Base-by-base conservation (phyloP, 129 eudicot genomes). In the Pittosporum tobira region DNA sequence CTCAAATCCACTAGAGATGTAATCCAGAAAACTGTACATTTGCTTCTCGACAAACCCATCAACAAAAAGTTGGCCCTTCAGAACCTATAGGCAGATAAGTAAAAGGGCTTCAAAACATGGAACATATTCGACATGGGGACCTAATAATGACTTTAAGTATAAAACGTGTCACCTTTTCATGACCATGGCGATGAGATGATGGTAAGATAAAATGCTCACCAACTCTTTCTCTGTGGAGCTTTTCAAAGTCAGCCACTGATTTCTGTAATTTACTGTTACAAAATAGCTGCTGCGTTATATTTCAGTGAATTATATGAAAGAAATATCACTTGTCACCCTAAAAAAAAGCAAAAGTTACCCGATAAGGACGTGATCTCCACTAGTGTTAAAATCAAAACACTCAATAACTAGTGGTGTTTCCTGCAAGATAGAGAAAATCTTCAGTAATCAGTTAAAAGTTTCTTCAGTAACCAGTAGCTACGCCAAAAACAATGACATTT, bases 341-440 rank as follows among this genome's bases (percentile, higher is more conserved):
- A n/a, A n/a, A 29, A 47, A 3, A 28, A 21, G 53, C 45, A 65
- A 20, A 13, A 62, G 10, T 63, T 93, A 93, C 99, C 99, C 99
- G 21, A 93, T 93, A 37, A 93, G 71, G 18, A 57, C 59, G 56
- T 93, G 99, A 65, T 79, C 80, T 46, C 99, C 99, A 75, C 48
- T 73, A 70, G 52, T 79, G 52, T 93, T 87, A 71, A 93, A 93
- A 80, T 93, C 99, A 59, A 93, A 87, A 75, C 99, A 93, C 83
- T 93, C 96, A 9, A 93, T 68, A 44, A 87, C 43, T 38, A 93
- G 62, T 59, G 99, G 99, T 55, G 78, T 91, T 40, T 72, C 96
- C 98, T 91, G 78, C 68, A 73, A 38, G 16, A 37, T 26, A 59
- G 34, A 37, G 14, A 58, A 15, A 38, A 3, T 0, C 26, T 20